A percentile compares a stretch with the other conserved stretches of the same genome.
phyloP scores from a whole-genome alignment of 768 basidiomycete species.

The Boletus patriciae region DNA sequence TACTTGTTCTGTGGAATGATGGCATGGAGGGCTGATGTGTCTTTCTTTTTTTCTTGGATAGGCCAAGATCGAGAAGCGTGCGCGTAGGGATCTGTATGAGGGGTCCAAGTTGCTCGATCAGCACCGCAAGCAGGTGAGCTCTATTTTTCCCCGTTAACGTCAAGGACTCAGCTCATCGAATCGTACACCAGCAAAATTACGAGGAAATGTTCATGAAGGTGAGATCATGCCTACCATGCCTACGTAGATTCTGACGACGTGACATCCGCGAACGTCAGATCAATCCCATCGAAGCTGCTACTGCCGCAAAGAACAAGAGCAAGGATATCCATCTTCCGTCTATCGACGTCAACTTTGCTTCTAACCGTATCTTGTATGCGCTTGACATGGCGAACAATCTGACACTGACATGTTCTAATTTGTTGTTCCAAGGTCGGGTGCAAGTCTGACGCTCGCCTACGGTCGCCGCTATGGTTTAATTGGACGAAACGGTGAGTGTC shows the following conservation, averaged over 20 bases:
- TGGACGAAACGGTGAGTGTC: conserved; percentile 69
- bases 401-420: conserved; percentile 2
- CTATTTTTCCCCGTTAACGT: not conserved
- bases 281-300: conserved; percentile 85
- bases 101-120: conserved; percentile 94
- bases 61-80: conserved; percentile 98
- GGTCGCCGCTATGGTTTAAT: conserved; percentile 91
- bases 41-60: conserved; percentile 26
- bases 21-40: not conserved
- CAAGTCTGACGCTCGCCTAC: conserved; percentile 82
- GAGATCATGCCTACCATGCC: not conserved
- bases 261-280: conserved; percentile 45
- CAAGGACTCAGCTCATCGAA: not conserved
- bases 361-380: conserved; percentile 84
- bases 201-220: conserved; percentile 99
- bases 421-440: conserved; percentile 60
- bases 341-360: conserved; percentile 96
- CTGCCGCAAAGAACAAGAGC: conserved; percentile 86
- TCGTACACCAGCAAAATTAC: conserved; percentile 76
- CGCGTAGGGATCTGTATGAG: conserved; percentile 87
- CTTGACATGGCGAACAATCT: not conserved
- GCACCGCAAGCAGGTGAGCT: conserved; percentile 78
- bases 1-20: not conserved
- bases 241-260: not conserved
- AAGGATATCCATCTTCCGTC: conserved; percentile 94